phyloP scores from a whole-genome alignment of 2,329 filamentous ascomycete species.

The Xylaria polymorpha region DNA sequence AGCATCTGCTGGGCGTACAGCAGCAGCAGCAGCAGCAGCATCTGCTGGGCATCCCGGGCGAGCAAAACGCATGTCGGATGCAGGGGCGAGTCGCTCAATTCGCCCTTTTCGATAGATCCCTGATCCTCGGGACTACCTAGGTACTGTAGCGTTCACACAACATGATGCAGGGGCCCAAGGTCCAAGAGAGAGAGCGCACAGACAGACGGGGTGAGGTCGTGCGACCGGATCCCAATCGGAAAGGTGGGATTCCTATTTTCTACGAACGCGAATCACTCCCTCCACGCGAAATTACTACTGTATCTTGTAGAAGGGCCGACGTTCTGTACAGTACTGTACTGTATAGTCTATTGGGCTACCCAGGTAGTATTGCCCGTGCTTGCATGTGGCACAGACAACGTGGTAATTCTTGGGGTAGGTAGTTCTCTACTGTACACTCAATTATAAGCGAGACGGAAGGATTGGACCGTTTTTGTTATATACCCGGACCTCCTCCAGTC shows the following conservation, averaged over 20 bases:
- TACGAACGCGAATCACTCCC: conserved; percentile 28
- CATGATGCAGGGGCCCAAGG: conserved; percentile 26
- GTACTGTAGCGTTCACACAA: conserved; percentile 26
- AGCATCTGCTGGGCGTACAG: conserved; percentile 11
- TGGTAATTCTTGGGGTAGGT: conserved; percentile 35
- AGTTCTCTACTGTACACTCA: background rate
- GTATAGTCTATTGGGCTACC: background rate
- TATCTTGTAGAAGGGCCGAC: conserved; percentile 38
- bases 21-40: too few species aligned
- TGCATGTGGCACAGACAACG: conserved; percentile 30
- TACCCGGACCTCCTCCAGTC: background rate
- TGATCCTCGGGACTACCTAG: conserved; percentile 33
- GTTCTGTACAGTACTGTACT: too few species aligned
- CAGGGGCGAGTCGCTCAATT: conserved; percentile 32
- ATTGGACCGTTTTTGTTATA: conserved; percentile 15
- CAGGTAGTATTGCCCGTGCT: conserved; percentile 28
- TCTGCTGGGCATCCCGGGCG: conserved; percentile 20
- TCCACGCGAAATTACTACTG: conserved; percentile 32
- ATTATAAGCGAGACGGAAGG: conserved; percentile 15
- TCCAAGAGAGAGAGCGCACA: conserved; percentile 24
- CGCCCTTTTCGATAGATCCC: conserved; percentile 26
- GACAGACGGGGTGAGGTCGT: conserved; percentile 29
- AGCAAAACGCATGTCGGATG: conserved; percentile 33
- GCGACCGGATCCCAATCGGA: conserved; percentile 37
- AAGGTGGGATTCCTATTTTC: conserved; percentile 22